Percentiles rank a stretch among this genome's conserved stretches.
phyloP scores from a whole-genome alignment of 176 grass and related monocot genomes.

The Bromus sterilis region DNA sequence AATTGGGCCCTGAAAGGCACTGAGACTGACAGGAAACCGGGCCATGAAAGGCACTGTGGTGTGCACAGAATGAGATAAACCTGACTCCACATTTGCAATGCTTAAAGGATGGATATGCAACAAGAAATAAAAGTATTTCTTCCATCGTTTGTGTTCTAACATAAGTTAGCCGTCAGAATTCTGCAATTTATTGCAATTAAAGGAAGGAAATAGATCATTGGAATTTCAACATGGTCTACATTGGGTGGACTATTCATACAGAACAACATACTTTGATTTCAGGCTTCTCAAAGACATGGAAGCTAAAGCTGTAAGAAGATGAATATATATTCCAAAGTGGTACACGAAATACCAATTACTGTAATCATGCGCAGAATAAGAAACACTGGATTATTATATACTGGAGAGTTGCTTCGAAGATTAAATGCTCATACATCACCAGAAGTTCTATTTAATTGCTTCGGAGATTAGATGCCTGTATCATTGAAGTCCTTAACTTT shows the following conservation, averaged over 20 bases:
- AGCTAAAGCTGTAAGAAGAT: not conserved
- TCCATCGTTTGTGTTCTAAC: not conserved
- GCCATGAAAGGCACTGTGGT: not conserved
- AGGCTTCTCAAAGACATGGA: not conserved
- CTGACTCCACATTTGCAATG: not conserved
- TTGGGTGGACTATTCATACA: not conserved
- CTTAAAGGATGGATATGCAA: not conserved
- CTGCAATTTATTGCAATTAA: not conserved
- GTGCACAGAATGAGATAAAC: constrained; percentile 1
- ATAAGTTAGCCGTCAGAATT: not conserved
- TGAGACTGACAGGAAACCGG: not conserved
- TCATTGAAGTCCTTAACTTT: not conserved
- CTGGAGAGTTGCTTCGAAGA: not conserved
- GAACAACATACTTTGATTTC: not conserved
- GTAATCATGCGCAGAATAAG: not conserved
- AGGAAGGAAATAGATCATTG: not conserved
- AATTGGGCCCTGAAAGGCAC: not conserved
- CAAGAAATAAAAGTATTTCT: not conserved
- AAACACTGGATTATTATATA: not conserved
- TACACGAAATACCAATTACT: not conserved
- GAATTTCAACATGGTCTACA: not conserved
- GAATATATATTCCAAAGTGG: not conserved
- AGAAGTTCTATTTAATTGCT: not conserved
- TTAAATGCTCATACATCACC: not conserved
- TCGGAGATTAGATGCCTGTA: not conserved